Percentiles rank a stretch among this genome's conserved stretches.
Evolutionary conservation across 2,329 filamentous ascomycete species (phyloP).

Genomic region (Cladosporium halotolerans): DNA sequence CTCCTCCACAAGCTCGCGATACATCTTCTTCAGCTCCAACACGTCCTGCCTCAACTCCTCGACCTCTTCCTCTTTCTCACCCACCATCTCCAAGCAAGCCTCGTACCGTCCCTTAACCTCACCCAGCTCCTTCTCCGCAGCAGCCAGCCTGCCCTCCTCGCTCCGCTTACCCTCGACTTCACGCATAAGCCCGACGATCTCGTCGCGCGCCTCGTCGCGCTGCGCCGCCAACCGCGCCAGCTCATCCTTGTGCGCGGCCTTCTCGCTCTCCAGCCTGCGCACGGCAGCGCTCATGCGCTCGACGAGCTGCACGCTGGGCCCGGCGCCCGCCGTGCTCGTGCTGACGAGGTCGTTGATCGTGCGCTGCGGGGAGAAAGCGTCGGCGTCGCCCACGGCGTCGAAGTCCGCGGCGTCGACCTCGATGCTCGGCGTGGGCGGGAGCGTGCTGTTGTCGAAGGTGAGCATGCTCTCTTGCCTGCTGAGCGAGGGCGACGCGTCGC

Average conservation of each 20-base stretch:
- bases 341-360: conserved; percentile 52
- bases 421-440: conserved; percentile 42
- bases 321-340: conserved; percentile 74
- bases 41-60: conserved; percentile 88
- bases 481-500: conserved; percentile 22
- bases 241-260: conserved; percentile 83
- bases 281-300: conserved; percentile 94
- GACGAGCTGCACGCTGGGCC: conserved; percentile 88
- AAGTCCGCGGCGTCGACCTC: conserved; percentile 37
- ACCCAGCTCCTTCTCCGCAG: conserved; percentile 61
- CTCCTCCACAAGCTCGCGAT: conserved; percentile 76
- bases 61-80: conserved; percentile 92
- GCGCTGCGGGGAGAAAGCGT: conserved; percentile 58
- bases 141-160: conserved; percentile 53
- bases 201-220: conserved; percentile 81
- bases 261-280: conserved; percentile 83
- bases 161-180: conserved; percentile 67
- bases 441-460: conserved; percentile 26
- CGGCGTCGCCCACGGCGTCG: conserved; percentile 51
- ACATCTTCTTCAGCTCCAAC: conserved; percentile 90
- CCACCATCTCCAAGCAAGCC: conserved; percentile 86
- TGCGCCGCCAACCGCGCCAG: conserved; percentile 72
- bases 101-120: conserved; percentile 74
- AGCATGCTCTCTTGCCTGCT: conserved; percentile 43
- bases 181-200: conserved; percentile 85